These are phyloP conservation scores for Sclerotinia minor DNA, from an alignment of 2,329 filamentous ascomycete genomes.

Conservation along the genomic window DNA sequence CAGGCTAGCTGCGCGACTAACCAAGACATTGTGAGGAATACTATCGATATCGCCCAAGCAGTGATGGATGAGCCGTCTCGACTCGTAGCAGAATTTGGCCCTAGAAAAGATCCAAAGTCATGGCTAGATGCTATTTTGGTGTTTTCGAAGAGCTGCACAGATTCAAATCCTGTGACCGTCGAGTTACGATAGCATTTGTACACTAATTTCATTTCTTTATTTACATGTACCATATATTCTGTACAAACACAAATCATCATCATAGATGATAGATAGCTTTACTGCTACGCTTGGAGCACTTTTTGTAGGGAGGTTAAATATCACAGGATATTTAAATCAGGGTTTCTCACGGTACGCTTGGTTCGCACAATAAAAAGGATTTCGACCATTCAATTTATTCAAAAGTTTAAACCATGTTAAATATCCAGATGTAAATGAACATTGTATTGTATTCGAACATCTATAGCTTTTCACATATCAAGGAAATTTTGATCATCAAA, in stretches of 20 bases:
- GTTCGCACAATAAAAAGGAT: no score
- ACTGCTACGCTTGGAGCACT: no score
- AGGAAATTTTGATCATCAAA: no score
- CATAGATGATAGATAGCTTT: not conserved
- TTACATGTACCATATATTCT: not conserved
- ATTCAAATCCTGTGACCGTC: not conserved
- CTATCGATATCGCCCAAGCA: not conserved
- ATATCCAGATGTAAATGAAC: no score
- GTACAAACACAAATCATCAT: not conserved
- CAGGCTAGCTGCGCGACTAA: not conserved
- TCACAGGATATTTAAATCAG: not conserved
- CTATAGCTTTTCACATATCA: no score
- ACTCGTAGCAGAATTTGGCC: constrained; percentile 18
- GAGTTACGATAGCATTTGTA: constrained; percentile 8
- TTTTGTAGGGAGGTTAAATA: not conserved
- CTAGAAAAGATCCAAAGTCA: not conserved
- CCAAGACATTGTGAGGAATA: not conserved
- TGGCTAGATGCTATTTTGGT: not conserved
- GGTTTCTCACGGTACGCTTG: no score
- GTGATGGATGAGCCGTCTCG: constrained; percentile 21
- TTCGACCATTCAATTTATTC: no score
- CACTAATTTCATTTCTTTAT: not conserved
- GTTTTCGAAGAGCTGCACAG: not conserved
- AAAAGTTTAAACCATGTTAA: no score
- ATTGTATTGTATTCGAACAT: no score